These are phyloP conservation scores for Lactifluus echinatus DNA, from an alignment of 768 basidiomycete genomes.

Conservation along the genomic window DNA sequence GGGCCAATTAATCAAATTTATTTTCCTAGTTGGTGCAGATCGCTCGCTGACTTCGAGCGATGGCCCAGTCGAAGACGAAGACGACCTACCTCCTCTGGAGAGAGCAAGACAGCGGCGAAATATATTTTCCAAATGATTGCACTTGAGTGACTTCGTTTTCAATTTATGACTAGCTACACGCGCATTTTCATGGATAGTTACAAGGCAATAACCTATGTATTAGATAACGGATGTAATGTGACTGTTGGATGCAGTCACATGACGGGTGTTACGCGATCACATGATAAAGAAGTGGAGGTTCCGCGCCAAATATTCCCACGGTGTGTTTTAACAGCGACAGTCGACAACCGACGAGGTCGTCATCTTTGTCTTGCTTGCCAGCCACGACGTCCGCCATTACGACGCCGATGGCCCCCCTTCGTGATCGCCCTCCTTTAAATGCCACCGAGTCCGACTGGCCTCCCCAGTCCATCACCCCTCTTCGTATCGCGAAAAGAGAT, in stretches of 20 bases:
- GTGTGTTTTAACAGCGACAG: slow-evolving; percentile 8
- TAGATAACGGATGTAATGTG: not conserved
- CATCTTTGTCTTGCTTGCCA: not conserved
- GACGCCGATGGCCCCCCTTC: slow-evolving; percentile 38
- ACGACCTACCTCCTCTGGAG: slow-evolving; percentile 61
- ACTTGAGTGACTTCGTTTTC: not conserved
- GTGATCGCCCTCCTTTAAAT: slow-evolving; percentile 53
- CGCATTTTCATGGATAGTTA: not conserved
- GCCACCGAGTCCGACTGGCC: slow-evolving; percentile 55
- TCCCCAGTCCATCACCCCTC: slow-evolving; percentile 57
- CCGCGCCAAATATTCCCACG: slow-evolving; percentile 13
- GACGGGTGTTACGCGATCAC: slow-evolving; percentile 17
- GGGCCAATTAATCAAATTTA: not conserved
- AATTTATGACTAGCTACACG: slow-evolving; percentile 1
- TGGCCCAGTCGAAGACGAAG: slow-evolving; percentile 34
- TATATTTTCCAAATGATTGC: slow-evolving; percentile 23
- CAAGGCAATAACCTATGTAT: not conserved
- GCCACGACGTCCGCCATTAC: not conserved
- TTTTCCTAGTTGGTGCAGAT: slow-evolving; percentile 6
- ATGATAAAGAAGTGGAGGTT: slow-evolving; percentile 14
- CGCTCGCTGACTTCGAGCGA: slow-evolving; percentile 12
- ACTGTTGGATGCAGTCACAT: slow-evolving; percentile 1
- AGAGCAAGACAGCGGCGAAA: slow-evolving; percentile 47
- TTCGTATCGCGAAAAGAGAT: slow-evolving; percentile 69
- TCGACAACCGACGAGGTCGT: not conserved